Evolutionary conservation across 2,329 filamentous ascomycete genomes (phyloP), one percentile per base, ranked within the genome.

Genomic region (Aspergillus sp.): DNA sequence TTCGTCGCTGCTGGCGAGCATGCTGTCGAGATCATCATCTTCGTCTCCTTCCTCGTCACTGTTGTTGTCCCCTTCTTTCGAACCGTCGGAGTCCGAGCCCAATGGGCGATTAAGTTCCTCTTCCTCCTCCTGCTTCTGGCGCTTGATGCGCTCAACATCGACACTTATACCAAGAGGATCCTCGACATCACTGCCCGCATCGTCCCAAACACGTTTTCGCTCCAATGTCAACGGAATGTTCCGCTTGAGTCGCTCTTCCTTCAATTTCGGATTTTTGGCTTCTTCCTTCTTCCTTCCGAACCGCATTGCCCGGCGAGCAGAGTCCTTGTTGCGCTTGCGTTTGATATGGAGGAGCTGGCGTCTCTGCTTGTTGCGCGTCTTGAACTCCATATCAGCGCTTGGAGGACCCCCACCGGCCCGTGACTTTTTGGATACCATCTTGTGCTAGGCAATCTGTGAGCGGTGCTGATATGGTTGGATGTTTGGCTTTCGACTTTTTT

Each of bases 161-260:
- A 83, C 79, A 55, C 76, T 81, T 64, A 80, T 55, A 41, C 80
- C 82, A 49, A 83, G 69, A 25, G 78, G 74, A 52, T 81, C 78
- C 45, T 81, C 80, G 17, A 76, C 76, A 62, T 82, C 81, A 56
- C 79, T 78, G 52, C 88, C 88, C 54, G 86, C 85, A 56, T 93
- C 89, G 71, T 97, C 93, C 92, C 92, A 98, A 34, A 92, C 88
- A 75, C 95, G 87, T 82, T 97, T 97, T 70, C 88, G 87, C 70
- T 97, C 93, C 61, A 97, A 84, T 0, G 92, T 96, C 58, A 87
- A 77, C 0, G 95, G 91, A 48, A 93, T 85, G 79, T 97, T 97
- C 68, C 85, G 87, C 63, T 87, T 88, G 63, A 94, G 82, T 69
- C 95, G 87, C 67, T 90, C 86, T 64, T 87, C 87, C 68, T 88